phyloP scores from a whole-genome alignment of 2,329 filamentous ascomycete species.

The Stachybotrys elegans region DNA sequence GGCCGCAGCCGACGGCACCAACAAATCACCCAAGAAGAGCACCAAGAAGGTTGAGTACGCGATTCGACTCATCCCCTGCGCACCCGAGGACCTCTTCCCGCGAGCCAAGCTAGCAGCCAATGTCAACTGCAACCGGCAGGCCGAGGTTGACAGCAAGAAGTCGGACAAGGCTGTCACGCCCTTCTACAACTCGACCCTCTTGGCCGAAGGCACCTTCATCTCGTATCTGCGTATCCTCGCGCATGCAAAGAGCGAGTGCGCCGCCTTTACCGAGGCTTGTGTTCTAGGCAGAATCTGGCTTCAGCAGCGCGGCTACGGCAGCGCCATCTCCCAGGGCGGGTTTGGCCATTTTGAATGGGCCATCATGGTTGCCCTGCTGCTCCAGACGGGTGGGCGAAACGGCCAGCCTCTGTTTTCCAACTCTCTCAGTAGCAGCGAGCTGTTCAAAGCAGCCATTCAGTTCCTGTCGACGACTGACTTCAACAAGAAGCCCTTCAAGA shows the following conservation, averaged over 20 bases:
- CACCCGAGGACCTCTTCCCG: constrained; percentile 65
- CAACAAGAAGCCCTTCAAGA: constrained; percentile 56
- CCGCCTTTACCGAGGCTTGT: constrained; percentile 76
- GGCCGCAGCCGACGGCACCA: constrained; percentile 9
- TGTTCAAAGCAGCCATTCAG: constrained; percentile 93
- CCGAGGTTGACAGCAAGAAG: constrained; percentile 38
- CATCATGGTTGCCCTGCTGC: constrained; percentile 69
- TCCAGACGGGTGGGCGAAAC: constrained; percentile 71
- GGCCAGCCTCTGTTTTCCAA: constrained; percentile 68
- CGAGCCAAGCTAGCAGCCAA: constrained; percentile 64
- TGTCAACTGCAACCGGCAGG: constrained; percentile 64
- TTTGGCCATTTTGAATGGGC: constrained; percentile 95
- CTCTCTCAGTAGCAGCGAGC: constrained; percentile 82
- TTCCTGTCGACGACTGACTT: constrained; percentile 74
- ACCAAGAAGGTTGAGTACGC: constrained; percentile 38
- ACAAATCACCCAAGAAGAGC: constrained; percentile 18
- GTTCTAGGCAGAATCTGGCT: constrained; percentile 86
- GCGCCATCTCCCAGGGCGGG: constrained; percentile 67
- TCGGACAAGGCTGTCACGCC: constrained; percentile 53
- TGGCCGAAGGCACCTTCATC: constrained; percentile 69
- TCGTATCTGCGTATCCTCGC: constrained; percentile 73
- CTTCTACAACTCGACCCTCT: constrained; percentile 84
- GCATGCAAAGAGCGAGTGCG: constrained; percentile 61
- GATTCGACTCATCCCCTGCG: constrained; percentile 74
- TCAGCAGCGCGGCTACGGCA: constrained; percentile 75